These are phyloP conservation scores for Trametes hirsuta DNA, from an alignment of 1,284 basidiomycete genomes.

Conservation along the genomic window DNA sequence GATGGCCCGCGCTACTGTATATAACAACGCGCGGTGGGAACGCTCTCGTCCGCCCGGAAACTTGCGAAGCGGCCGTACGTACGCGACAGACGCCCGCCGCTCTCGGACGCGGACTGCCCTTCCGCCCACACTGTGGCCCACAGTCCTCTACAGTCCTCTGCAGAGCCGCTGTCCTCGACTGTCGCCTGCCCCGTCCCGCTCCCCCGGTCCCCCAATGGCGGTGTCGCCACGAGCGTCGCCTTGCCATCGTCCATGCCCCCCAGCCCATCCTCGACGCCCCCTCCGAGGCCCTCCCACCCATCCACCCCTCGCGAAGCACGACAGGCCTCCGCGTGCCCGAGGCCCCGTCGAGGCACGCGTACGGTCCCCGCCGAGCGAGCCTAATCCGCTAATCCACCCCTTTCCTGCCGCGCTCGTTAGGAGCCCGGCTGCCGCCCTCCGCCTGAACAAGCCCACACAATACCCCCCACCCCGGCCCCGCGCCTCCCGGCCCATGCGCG, in stretches of 20 bases:
- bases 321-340: too few species aligned
- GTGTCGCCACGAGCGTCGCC: conserved; percentile 13
- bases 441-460: too few species aligned
- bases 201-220: conserved; percentile 2
- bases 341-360: too few species aligned
- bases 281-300: neutral
- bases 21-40: conserved; percentile 25
- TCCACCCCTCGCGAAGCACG: neutral
- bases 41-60: conserved; percentile 9
- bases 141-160: neutral
- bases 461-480: neutral
- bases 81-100: conserved; percentile 10
- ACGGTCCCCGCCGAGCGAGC: too few species aligned
- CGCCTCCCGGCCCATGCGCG: neutral
- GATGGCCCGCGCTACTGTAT: conserved; percentile 20
- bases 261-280: neutral
- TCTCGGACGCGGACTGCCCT: neutral
- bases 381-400: too few species aligned
- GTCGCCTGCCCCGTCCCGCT: neutral
- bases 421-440: too few species aligned
- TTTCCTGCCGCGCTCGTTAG: too few species aligned
- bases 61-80: conserved; percentile 20
- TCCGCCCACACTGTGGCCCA: too few species aligned
- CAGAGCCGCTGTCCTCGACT: neutral
- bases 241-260: neutral